These are phyloP conservation scores for Aphanomyces astaci DNA, from an alignment of 352 stramenopile genomes.

Conservation along the genomic window DNA sequence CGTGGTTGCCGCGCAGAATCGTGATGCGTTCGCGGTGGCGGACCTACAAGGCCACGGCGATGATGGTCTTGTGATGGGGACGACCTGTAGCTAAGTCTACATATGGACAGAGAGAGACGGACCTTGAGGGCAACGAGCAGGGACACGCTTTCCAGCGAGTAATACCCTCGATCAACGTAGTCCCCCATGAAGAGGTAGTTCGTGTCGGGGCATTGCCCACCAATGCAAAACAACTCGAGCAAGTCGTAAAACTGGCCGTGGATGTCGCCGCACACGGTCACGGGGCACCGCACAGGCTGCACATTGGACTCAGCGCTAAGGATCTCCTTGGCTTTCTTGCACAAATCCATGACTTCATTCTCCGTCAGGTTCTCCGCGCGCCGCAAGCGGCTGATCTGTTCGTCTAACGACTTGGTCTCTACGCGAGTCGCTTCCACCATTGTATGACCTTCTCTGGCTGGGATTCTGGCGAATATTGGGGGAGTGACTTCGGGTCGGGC, in stretches of 20 bases:
- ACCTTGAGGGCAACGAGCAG: conserved; percentile 75
- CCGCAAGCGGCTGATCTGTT: conserved; percentile 75
- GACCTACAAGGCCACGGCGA: conserved; percentile 29
- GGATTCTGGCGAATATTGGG: conserved; percentile 4
- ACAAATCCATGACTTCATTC: conserved; percentile 84
- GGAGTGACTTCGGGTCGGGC: conserved; percentile 10
- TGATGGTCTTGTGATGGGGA: neutral
- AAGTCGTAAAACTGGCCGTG: conserved; percentile 87
- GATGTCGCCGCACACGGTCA: conserved; percentile 85
- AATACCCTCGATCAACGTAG: conserved; percentile 86
- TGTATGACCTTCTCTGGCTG: neutral
- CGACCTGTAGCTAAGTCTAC: no score
- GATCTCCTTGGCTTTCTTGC: conserved; percentile 86
- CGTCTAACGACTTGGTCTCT: conserved; percentile 60
- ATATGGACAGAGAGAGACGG: neutral
- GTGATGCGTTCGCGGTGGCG: conserved; percentile 81
- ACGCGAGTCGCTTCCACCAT: conserved; percentile 6
- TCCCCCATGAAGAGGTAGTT: conserved; percentile 90
- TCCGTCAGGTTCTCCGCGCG: conserved; percentile 83
- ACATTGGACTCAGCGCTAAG: conserved; percentile 78
- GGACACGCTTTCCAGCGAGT: conserved; percentile 78
- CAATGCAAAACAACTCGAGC: conserved; percentile 85
- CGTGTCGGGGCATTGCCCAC: conserved; percentile 75
- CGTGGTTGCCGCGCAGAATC: conserved; percentile 64
- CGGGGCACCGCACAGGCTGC: conserved; percentile 73